These are phyloP conservation scores for Centella asiatica DNA, from an alignment of 129 eudicot species.

Conservation along the genomic window DNA sequence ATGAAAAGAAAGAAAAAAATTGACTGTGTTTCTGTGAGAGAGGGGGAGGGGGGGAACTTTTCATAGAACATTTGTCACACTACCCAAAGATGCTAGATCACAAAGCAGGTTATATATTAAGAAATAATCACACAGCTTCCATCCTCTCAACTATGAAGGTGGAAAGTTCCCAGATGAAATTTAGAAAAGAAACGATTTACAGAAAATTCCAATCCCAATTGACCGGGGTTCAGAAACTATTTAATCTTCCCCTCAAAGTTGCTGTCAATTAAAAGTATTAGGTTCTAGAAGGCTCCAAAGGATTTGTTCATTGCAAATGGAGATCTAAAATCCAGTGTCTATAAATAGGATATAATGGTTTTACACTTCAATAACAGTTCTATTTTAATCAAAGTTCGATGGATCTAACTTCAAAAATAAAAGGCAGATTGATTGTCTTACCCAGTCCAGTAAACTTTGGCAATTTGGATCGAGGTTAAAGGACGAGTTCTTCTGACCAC, in stretches of 20 bases:
- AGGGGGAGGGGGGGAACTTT: too few species aligned
- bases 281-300: not conserved
- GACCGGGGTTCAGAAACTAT: not conserved
- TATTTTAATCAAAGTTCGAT: not conserved
- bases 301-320: not conserved
- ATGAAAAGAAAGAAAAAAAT: too few species aligned
- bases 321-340: not conserved
- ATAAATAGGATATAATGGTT: too few species aligned
- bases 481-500: conserved; percentile 62
- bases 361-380: not conserved
- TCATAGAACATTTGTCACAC: too few species aligned
- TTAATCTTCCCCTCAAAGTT: not conserved
- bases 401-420: conserved; percentile 17
- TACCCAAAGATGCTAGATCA: too few species aligned
- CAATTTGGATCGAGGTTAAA: conserved; percentile 47
- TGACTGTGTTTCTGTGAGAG: too few species aligned
- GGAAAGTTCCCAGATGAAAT: not conserved
- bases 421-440: too few species aligned
- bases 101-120: too few species aligned
- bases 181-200: too few species aligned
- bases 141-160: too few species aligned
- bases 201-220: not conserved
- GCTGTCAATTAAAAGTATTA: not conserved
- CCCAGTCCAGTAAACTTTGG: conserved; percentile 72
- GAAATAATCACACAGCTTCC: too few species aligned